Percentiles rank a stretch among this genome's conserved stretches.
phyloP scores from a whole-genome alignment of 2,329 filamentous ascomycete species.

The Cladobotryum mycophilum region DNA sequence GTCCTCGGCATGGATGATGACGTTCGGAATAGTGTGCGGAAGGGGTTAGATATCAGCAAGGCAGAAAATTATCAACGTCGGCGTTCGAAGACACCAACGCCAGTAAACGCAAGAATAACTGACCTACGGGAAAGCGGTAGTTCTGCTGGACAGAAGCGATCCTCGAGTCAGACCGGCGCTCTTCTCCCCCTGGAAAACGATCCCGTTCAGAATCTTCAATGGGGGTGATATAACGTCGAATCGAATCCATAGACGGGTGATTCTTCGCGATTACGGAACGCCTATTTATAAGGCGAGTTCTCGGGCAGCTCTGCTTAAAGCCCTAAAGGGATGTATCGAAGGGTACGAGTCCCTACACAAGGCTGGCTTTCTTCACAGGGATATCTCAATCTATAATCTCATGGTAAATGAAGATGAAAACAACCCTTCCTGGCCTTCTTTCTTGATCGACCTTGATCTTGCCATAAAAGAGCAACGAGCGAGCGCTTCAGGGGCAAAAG shows the following conservation, averaged over 20 bases:
- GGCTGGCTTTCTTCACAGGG: slow-evolving; percentile 21
- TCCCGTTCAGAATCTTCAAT: slow-evolving; percentile 22
- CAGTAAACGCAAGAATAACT: background rate
- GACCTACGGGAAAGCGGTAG: no score
- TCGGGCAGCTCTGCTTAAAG: slow-evolving; percentile 24
- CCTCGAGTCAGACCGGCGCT: slow-evolving; percentile 20
- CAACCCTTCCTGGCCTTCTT: slow-evolving; percentile 32
- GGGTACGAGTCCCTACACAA: slow-evolving; percentile 29
- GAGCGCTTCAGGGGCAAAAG: slow-evolving; percentile 30
- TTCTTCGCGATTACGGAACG: slow-evolving; percentile 33
- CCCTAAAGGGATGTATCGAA: slow-evolving; percentile 30
- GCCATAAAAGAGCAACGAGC: slow-evolving; percentile 28
- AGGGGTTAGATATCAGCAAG: slow-evolving; percentile 26
- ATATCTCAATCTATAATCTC: slow-evolving; percentile 32
- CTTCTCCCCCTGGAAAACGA: slow-evolving; percentile 25
- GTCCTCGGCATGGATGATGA: slow-evolving; percentile 26
- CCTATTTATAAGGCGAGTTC: slow-evolving; percentile 34
- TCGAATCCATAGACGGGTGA: slow-evolving; percentile 33
- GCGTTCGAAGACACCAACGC: background rate
- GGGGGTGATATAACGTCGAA: slow-evolving; percentile 22
- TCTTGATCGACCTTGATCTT: slow-evolving; percentile 38
- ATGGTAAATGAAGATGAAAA: slow-evolving; percentile 39
- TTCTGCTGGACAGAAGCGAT: slow-evolving; percentile 19
- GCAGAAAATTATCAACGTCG: slow-evolving; percentile 27
- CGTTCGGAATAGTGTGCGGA: slow-evolving; percentile 26